Percentiles rank a stretch among this genome's conserved stretches.
These are phyloP conservation scores for Leccinum subtestaceum DNA, from an alignment of 768 basidiomycete genomes.

Conservation along the genomic window DNA sequence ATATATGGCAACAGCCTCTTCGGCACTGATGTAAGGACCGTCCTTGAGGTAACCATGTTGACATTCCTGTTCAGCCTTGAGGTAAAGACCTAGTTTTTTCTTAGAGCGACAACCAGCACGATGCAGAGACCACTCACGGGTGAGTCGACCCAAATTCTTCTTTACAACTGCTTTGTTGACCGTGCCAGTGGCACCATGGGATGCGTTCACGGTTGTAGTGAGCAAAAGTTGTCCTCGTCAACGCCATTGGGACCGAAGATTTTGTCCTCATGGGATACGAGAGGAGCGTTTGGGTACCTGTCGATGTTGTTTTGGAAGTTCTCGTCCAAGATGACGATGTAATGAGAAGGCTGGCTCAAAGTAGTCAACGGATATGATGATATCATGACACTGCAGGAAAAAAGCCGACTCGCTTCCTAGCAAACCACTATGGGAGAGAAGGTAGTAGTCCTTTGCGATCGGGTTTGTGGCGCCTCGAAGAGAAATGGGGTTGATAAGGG, in stretches of 20 bases:
- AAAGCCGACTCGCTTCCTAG: constrained; percentile 45
- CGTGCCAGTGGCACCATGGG: constrained; percentile 79
- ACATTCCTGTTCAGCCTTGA: constrained; percentile 98
- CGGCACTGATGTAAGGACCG: constrained; percentile 97
- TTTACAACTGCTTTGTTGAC: constrained; percentile 99
- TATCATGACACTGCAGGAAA: not conserved
- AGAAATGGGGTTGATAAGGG: constrained; percentile 96
- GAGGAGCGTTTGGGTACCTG: constrained; percentile 67
- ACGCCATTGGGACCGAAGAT: constrained; percentile 86
- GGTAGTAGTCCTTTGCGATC: constrained; percentile 47
- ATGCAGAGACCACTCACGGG: constrained; percentile 51
- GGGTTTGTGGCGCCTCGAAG: constrained; percentile 72
- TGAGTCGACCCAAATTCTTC: constrained; percentile 97
- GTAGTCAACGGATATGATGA: not conserved
- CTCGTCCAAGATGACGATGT: constrained; percentile 47
- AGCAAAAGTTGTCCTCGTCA: constrained; percentile 85
- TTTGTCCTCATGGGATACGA: constrained; percentile 86
- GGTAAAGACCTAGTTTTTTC: constrained; percentile 62
- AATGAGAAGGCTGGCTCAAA: constrained; percentile 52
- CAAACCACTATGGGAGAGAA: constrained; percentile 55
- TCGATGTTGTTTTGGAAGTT: constrained; percentile 28
- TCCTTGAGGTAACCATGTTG: constrained; percentile 99
- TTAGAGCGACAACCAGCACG: not conserved
- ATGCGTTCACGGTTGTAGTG: constrained; percentile 99
- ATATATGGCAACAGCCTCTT: constrained; percentile 93